Conservation (phyloP, 202 grass and related monocot genomes). For the Zizania palustris region DNA sequence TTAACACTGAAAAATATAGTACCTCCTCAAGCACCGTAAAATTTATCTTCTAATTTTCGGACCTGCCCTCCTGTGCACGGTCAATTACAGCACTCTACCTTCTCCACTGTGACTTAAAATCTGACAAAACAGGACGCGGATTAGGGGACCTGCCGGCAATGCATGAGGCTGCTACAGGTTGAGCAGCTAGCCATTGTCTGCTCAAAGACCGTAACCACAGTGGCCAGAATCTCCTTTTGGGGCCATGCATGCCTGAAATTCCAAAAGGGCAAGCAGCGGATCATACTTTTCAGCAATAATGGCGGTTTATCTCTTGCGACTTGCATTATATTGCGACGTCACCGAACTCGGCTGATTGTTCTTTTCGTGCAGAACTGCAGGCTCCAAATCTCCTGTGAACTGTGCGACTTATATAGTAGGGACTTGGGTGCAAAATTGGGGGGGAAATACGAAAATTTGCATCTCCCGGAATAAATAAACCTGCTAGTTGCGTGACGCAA, state of each 20-base stretch:
- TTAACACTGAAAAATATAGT: too few species aligned
- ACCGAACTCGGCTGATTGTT: not conserved
- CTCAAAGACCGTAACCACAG: not conserved
- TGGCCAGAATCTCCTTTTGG: conserved; percentile 1
- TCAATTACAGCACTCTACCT: not conserved
- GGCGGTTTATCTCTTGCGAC: not conserved
- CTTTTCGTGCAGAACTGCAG: not conserved
- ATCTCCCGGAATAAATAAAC: too few species aligned
- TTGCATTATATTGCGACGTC: too few species aligned
- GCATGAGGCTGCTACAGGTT: not conserved
- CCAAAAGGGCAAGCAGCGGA: not conserved
- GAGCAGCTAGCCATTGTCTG: not conserved
- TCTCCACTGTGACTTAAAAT: too few species aligned
- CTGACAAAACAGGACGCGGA: not conserved
- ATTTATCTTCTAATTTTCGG: too few species aligned
- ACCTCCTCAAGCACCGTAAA: too few species aligned
- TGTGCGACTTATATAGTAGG: not conserved
- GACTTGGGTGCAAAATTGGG: not conserved
- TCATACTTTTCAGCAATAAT: not conserved
- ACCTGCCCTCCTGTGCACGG: not conserved
- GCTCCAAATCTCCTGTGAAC: not conserved
- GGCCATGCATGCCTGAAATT: not conserved
- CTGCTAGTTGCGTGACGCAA: not conserved
- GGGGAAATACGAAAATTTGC: too few species aligned
- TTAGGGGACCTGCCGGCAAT: not conserved